Base-by-base conservation (phyloP, 73 alveolate species). In the Tetrahymena thermophila region DNA sequence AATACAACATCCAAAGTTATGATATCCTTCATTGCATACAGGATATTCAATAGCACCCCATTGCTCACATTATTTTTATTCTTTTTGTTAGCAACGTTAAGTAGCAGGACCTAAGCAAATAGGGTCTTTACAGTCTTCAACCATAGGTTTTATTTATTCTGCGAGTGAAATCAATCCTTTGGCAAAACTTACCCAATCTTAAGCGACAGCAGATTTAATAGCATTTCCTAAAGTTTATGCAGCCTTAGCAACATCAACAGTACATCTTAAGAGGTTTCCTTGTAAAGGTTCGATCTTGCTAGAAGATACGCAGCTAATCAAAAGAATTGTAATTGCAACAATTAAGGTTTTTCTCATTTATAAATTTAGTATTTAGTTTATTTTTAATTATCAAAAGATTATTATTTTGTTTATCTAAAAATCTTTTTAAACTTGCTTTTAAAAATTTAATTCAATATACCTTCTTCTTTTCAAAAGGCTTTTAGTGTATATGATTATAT, bases 1-100 rank as follows among this genome's bases (percentile, higher is more conserved):
- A 15, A 95, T 95, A 28, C 96, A 95, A 35, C 89, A 71, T 71
- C 97, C 97, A 15, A 95, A 95, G 19, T 95, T 95, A 35, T 93
- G 85, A 58, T 95, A 95, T 0, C 97, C 96, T 16, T 38, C 89
- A 34, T 95, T 95, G 83, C 97, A 95, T 0, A 23, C 43, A 21
- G 97, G 96, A 43, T 95, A 95, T 44, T 94, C 83, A 31, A 95
- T 40, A 14, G 94, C 94, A 44, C 96, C 97, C 50, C 94, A 57
- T 93, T 95, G 13, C 93, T 95, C 97, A 71, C 89, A 71, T 28
- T 71, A 13, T 13, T 71, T 71, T 71, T 71, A 71, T 71, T 71
- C 89, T 21, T 71, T 71, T 71, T 71, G 37, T 71, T 71, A n/a
- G 17, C 89, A 71, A 71, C 89, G 89, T 71, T 71, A 11, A 71